These are phyloP conservation scores for Ambrosia trifida DNA, from an alignment of 129 eudicot species.

Conservation along the genomic window DNA sequence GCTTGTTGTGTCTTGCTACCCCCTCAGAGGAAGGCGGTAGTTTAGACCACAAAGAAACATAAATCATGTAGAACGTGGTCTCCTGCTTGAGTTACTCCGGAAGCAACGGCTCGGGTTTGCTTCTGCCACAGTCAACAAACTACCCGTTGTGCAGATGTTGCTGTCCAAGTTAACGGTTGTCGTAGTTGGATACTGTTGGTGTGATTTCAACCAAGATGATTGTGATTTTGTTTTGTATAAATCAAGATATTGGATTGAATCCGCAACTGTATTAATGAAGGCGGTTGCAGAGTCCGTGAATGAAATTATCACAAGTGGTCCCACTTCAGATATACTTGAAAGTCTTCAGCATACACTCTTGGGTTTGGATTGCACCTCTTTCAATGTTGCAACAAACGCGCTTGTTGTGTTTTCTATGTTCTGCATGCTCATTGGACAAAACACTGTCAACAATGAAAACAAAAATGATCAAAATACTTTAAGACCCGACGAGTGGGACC, in stretches of 20 bases:
- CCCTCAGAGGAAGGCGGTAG: constrained; percentile 43
- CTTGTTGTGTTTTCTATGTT: constrained; percentile 61
- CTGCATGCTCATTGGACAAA: constrained; percentile 34
- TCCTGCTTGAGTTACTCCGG: too few relatives aligned
- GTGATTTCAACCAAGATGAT: constrained; percentile 69
- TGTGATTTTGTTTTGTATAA: constrained; percentile 74
- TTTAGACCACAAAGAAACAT: constrained; percentile 57
- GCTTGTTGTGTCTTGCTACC: too few relatives aligned
- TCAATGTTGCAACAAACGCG: constrained; percentile 67
- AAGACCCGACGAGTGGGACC: constrained; percentile 56
- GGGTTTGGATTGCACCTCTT: constrained; percentile 32
- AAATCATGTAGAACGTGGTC: constrained; percentile 57
- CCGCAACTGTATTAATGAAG: constrained; percentile 74
- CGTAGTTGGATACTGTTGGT: constrained; percentile 77
- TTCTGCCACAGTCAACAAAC: constrained; percentile 53
- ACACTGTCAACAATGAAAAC: constrained; percentile 30
- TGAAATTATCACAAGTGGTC: constrained; percentile 37
- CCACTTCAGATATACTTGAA: constrained; percentile 32
- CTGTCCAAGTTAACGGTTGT: constrained; percentile 63
- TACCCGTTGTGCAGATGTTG: constrained; percentile 59
- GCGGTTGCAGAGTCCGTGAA: constrained; percentile 79
- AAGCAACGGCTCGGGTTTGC: constrained; percentile 59
- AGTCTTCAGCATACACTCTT: constrained; percentile 47
- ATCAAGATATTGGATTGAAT: constrained; percentile 83
- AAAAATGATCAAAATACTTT: constrained; percentile 38